Conservation (phyloP, 148 eudicot species). For the Chenopodium suecicum region DNA sequence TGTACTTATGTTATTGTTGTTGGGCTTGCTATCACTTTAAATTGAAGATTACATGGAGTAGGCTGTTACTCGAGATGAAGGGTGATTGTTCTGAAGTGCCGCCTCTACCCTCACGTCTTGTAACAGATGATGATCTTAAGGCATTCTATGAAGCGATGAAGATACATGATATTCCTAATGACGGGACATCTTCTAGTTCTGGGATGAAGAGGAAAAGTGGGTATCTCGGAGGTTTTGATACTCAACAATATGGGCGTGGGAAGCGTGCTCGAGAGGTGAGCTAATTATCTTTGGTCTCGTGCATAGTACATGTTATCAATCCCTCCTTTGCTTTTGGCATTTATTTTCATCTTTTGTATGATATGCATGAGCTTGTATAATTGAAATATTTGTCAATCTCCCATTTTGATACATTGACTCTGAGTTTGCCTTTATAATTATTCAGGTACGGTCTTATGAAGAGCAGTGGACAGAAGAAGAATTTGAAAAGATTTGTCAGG, state of each 20-base stretch:
- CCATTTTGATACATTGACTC: neutral
- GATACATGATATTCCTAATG: slow-evolving; percentile 44
- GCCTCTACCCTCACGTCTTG: slow-evolving; percentile 75
- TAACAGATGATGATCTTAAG: slow-evolving; percentile 78
- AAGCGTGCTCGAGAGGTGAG: slow-evolving; percentile 98
- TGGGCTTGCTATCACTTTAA: slow-evolving; percentile 12
- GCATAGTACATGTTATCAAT: neutral
- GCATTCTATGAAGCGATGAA: slow-evolving; percentile 82
- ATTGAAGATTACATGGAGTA: slow-evolving; percentile 73
- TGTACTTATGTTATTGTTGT: neutral
- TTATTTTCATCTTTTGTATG: neutral
- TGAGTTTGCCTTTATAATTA: slow-evolving; percentile 14
- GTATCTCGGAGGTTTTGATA: slow-evolving; percentile 69
- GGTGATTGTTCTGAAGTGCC: slow-evolving; percentile 46
- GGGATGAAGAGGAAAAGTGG: slow-evolving; percentile 80
- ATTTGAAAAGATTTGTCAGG: slow-evolving; percentile 88
- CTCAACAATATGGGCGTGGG: slow-evolving; percentile 95
- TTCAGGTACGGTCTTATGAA: slow-evolving; percentile 94
- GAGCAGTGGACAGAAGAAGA: slow-evolving; percentile 99
- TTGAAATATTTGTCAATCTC: neutral
- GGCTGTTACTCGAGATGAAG: slow-evolving; percentile 40
- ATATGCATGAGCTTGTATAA: neutral
- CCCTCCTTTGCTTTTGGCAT: neutral
- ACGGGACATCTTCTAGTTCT: slow-evolving; percentile 36
- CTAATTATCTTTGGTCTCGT: slow-evolving; percentile 12